Evolutionary conservation across 495 filamentous ascomycete species (phyloP).

Genomic region (Aspergillus affinis): DNA sequence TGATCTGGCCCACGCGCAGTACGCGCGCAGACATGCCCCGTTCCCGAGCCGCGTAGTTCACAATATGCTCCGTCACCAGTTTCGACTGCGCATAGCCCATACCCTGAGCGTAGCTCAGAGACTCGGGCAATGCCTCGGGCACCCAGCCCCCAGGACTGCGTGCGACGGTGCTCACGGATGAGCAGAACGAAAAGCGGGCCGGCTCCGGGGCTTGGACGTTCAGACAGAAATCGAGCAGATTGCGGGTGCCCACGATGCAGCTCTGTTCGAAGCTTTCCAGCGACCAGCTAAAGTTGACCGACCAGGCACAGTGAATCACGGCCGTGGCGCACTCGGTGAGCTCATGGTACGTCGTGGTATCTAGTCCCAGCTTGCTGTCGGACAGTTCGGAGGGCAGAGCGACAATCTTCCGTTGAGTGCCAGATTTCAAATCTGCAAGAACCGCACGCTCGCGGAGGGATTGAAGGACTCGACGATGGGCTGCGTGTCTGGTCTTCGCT

Average conservation of each 20-base stretch:
- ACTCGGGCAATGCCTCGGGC: conserved; percentile 47
- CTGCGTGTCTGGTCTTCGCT: conserved; percentile 39
- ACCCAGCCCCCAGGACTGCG: conserved; percentile 34
- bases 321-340: conserved; percentile 41
- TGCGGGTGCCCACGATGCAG: conserved; percentile 53
- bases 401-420: conserved; percentile 34
- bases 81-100: conserved; percentile 63
- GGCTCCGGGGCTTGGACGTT: conserved; percentile 24
- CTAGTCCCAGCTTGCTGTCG: conserved; percentile 46
- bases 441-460: conserved; percentile 38
- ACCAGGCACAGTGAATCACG: conserved; percentile 66
- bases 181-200: conserved; percentile 56
- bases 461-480: conserved; percentile 45
- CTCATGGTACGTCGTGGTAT: conserved; percentile 26
- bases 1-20: conserved; percentile 58
- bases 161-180: conserved; percentile 53
- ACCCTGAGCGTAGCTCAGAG: conserved; percentile 48
- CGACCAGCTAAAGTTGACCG: conserved; percentile 66
- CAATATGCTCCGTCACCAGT: conserved; percentile 59
- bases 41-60: conserved; percentile 30
- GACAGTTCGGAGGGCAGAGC: conserved; percentile 38
- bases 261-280: conserved; percentile 55
- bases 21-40: conserved; percentile 35
- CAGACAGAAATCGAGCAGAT: conserved; percentile 55
- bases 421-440: conserved; percentile 14